Conservation (phyloP, 2,329 filamentous ascomycete species). For the Mariannaea elegans region DNA sequence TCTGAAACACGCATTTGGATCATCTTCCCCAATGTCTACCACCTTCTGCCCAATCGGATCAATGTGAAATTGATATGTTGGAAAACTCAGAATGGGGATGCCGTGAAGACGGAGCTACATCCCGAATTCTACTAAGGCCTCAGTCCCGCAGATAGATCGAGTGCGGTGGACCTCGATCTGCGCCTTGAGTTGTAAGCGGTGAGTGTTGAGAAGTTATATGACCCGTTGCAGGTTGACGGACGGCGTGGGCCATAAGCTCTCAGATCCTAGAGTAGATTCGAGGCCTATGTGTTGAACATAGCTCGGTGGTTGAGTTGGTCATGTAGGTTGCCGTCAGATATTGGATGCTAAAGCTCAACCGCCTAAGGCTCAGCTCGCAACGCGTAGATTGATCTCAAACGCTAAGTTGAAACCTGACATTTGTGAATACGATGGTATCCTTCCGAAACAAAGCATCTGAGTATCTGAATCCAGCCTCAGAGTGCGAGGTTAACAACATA, state of each 20-base stretch:
- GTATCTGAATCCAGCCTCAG: neutral
- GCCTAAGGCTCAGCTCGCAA: neutral
- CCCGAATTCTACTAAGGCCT: neutral
- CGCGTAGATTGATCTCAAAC: neutral
- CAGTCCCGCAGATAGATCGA: neutral
- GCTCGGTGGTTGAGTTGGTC: neutral
- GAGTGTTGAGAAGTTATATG: neutral
- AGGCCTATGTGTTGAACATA: neutral
- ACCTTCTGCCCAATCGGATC: constrained; percentile 3
- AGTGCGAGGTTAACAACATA: neutral
- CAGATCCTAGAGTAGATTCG: no score
- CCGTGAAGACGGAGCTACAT: neutral
- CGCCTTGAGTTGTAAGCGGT: neutral
- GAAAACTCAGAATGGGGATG: neutral
- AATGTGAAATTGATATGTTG: neutral
- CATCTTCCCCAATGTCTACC: neutral
- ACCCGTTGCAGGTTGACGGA: no score
- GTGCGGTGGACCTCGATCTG: neutral
- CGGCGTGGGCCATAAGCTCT: no score
- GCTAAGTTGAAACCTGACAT: neutral
- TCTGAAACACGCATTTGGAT: constrained; percentile 16
- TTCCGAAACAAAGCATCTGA: constrained; percentile 3
- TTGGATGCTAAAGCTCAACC: neutral
- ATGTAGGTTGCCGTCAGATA: neutral
- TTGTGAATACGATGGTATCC: constrained; percentile 4